A percentile compares a stretch with the other conserved stretches of the same genome.
Evolutionary conservation across 2,329 filamentous ascomycete genomes (phyloP).

Genomic region (Amauroascus verrucosus): DNA sequence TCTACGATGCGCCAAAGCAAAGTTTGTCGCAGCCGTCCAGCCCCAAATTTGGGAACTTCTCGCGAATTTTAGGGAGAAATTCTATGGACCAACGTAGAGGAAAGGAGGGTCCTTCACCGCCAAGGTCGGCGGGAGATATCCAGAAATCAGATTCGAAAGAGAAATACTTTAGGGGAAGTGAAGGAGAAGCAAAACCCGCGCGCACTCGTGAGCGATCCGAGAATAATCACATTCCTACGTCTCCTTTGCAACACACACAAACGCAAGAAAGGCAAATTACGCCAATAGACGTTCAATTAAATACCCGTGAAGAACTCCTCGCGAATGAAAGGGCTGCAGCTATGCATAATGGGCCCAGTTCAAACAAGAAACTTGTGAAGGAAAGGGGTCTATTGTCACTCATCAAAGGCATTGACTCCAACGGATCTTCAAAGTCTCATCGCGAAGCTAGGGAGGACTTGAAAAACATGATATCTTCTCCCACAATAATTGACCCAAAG

Average conservation of each 20-base stretch:
- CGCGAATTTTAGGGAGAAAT: constrained; percentile 1
- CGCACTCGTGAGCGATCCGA: neutral
- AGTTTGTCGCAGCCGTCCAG: constrained; percentile 7
- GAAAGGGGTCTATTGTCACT: constrained; percentile 13
- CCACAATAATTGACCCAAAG: constrained; percentile 15
- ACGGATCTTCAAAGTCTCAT: constrained; percentile 4
- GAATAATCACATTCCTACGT: neutral
- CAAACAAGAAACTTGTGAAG: constrained; percentile 10
- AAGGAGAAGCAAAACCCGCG: neutral
- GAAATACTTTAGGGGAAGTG: neutral
- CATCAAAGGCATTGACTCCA: constrained; percentile 10
- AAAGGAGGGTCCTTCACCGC: neutral
- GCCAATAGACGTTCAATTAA: constrained; percentile 4
- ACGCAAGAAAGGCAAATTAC: neutral
- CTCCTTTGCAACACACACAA: constrained; percentile 6
- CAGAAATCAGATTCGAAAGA: neutral
- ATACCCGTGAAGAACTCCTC: constrained; percentile 13
- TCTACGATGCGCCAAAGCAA: neutral
- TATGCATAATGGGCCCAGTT: constrained; percentile 5
- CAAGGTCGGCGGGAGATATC: neutral
- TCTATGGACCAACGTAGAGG: constrained; percentile 1
- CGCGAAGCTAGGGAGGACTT: constrained; percentile 13
- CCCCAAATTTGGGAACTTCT: constrained; percentile 5
- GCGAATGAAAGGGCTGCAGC: constrained; percentile 14
- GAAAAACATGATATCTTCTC: constrained; percentile 20